Evolutionary conservation across 768 basidiomycete genomes (phyloP), one percentile per base, ranked within the genome.

Genomic region (Serpula lacrymans): DNA sequence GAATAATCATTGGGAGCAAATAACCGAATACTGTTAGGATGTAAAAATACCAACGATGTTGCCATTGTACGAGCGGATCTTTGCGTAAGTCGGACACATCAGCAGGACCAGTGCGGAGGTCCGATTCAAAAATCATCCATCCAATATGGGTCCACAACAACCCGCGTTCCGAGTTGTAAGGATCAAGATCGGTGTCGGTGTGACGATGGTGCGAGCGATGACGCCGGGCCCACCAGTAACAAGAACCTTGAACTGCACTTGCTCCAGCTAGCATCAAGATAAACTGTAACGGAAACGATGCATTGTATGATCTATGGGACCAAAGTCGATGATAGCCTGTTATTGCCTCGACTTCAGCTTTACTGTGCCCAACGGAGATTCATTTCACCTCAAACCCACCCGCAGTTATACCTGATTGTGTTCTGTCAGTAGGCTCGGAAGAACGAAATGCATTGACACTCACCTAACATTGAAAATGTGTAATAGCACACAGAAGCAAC

Each of bases 151-250:
- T 81, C 82, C 82, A 86, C 31, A 84, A 68, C 39, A 88, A 67
- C 16, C 88, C 88, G 46, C 85, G 77, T 56, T 81, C 78, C 3
- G 88, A 79, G 47, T 85, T 78, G 66, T 92, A 91, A 12, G 88
- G 88, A 60, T 92, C 88, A 35, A 84, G 75, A 49, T 88, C 84
- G 25, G 87, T 90, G 64, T 92, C 88, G 48, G 88, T 89, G 64
- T 90, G 74, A 47, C 85, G 80, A 57, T 88, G 87, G 56, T 88
- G 87, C 24, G 87, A 85, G 42, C 88, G 81, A 62, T 92, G 88
- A 6, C 83, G 77, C 35, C 84, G 75, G 12, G 84, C 78, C 88
- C 88, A 92, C 87, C 88, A 92, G 55, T 77, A 81, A 63, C 87
- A 87, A 11, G 88, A 90, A 0, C 88, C 88, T 64, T 92, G 82